Evolutionary conservation across 1,284 basidiomycete genomes (phyloP), one percentile per base, ranked within the genome.

Genomic region (Cutaneotrichosporon spelunceum): DNA sequence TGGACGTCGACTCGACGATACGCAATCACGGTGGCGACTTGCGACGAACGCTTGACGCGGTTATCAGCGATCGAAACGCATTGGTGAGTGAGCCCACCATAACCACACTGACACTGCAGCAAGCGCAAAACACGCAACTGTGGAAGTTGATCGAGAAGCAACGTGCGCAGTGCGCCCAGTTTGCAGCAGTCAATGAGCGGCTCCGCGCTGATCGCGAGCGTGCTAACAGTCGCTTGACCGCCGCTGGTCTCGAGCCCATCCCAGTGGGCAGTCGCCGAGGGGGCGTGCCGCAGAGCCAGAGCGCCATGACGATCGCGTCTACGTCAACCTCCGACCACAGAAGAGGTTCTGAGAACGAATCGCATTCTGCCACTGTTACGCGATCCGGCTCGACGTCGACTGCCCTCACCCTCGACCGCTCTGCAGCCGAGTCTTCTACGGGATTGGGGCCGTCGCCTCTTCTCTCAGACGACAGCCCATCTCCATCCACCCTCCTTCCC

Each of bases 81-180:
- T 83, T 93, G 57, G 77, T 74, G 56, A 58, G 74, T 64, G 7
- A 9, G 8, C 8, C 53, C 4, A 7, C 5, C 19, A 24, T 4
- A 13, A 3, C 8, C 19, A 19, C 4, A 42, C 26, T 27, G n/a
- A 47, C n/a, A 29, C 33, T 47, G 8, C 60, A 77, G 75, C 86
- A 87, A 39, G 78, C 85, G 10, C 91, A 94, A 80, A 94, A 94
- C 76, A 81, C 87, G 7, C 90, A 93, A 78, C 84, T 93, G 30
- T 93, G 91, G 91, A 93, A 92, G 77, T 83, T 93, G 64, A 88
- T 94, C 74, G 91, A 93, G 82, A 92, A 91, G 76, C 89, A 92
- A 62, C 69, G 75, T 27, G 60, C 69, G 4, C 75, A 78, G 64
- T 70, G 70, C 54, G 67, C 73, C 5, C 63, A 68, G 45, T 63